Percentiles rank a stretch among this genome's conserved stretches.
Conservation (phyloP, 1,139 yeast genomes). For the Kluyveromyces sp. region DNA sequence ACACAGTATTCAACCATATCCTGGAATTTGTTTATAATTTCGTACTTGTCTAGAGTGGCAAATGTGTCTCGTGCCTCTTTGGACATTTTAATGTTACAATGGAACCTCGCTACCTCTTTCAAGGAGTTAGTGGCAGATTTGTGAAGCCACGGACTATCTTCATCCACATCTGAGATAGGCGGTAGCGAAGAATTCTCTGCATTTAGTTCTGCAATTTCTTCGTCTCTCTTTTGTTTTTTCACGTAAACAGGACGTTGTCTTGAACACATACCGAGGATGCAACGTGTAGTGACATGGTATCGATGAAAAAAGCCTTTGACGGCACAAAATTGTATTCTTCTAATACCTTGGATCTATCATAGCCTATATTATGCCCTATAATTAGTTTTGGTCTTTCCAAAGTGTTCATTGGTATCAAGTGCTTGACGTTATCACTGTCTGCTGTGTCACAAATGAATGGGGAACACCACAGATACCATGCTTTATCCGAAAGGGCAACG, state of each 20-base stretch:
- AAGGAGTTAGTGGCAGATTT: slow-evolving; percentile 75
- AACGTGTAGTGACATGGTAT: slow-evolving; percentile 89
- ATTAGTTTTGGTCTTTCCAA: slow-evolving; percentile 45
- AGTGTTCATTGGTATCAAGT: slow-evolving; percentile 68
- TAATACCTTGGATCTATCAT: slow-evolving; percentile 75
- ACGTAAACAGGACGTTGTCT: slow-evolving; percentile 80
- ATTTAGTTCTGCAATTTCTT: slow-evolving; percentile 6
- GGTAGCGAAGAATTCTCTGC: slow-evolving; percentile 4
- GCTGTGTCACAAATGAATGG: slow-evolving; percentile 49
- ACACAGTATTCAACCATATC: slow-evolving; percentile 75
- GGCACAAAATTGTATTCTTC: slow-evolving; percentile 73
- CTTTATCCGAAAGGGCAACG: slow-evolving; percentile 64
- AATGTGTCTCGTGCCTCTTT: slow-evolving; percentile 64
- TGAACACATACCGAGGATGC: slow-evolving; percentile 86
- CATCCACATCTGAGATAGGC: slow-evolving; percentile 15
- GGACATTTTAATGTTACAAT: slow-evolving; percentile 63
- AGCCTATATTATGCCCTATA: slow-evolving; percentile 86
- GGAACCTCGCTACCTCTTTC: slow-evolving; percentile 72
- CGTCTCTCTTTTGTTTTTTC: slow-evolving; percentile 33
- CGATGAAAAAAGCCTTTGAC: slow-evolving; percentile 71
- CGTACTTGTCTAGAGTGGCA: slow-evolving; percentile 45
- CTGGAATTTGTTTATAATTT: slow-evolving; percentile 51
- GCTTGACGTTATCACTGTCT: slow-evolving; percentile 44
- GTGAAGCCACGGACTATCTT: slow-evolving; percentile 66
- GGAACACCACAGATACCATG: slow-evolving; percentile 96